These are phyloP conservation scores for Fusarium sororula DNA, from an alignment of 2,329 filamentous ascomycete species.

Conservation along the genomic window DNA sequence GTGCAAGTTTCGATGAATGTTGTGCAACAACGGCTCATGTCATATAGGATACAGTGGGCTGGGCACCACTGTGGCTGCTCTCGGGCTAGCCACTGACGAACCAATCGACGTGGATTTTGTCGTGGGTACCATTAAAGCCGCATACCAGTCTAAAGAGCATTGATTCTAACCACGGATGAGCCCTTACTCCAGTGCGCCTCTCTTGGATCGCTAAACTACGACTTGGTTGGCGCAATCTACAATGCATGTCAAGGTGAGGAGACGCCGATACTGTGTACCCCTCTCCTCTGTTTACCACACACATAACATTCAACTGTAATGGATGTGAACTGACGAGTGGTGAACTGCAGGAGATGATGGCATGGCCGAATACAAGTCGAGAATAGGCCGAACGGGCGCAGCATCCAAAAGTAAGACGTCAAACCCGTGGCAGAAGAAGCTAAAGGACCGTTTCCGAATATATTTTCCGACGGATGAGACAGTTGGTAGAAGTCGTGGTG, in stretches of 20 bases:
- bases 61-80: constrained; percentile 68
- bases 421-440: constrained; percentile 31
- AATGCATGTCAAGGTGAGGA: constrained; percentile 62
- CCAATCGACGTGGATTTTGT: constrained; percentile 77
- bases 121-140: constrained; percentile 54
- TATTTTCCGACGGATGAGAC: constrained; percentile 84
- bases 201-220: constrained; percentile 76
- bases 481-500: constrained; percentile 71
- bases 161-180: constrained; percentile 28
- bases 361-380: constrained; percentile 56
- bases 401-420: constrained; percentile 36
- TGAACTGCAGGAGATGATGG: constrained; percentile 49
- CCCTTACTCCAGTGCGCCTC: constrained; percentile 72
- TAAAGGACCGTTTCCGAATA: constrained; percentile 69
- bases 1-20: constrained; percentile 22
- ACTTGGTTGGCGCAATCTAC: constrained; percentile 69
- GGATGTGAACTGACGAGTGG: constrained; percentile 26
- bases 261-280: constrained; percentile 24
- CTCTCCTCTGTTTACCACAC: constrained; percentile 20
- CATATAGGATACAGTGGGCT: constrained; percentile 76
- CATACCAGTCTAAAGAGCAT: constrained; percentile 19
- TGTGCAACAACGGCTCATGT: constrained; percentile 37
- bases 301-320: constrained; percentile 9
- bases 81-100: constrained; percentile 67
- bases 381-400: constrained; percentile 44